Percentiles rank a stretch among this genome's conserved stretches.
Conservation (phyloP, 2,329 filamentous ascomycete species). For the Nectriaceae sp. region DNA sequence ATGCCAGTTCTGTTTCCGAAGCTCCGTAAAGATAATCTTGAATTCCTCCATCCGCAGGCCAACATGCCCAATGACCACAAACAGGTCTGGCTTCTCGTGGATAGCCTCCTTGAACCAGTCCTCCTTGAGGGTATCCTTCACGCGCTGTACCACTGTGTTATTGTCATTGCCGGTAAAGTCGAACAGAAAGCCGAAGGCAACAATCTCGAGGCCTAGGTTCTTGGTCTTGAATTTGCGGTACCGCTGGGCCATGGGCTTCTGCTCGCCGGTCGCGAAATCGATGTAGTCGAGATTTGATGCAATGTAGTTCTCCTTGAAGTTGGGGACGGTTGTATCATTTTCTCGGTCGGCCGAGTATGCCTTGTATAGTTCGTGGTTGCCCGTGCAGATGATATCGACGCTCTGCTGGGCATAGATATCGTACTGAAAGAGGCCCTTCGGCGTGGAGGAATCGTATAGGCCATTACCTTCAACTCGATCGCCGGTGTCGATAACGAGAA, state of each 20-base stretch:
- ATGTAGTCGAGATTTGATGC: slow-evolving; percentile 93
- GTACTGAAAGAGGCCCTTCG: slow-evolving; percentile 86
- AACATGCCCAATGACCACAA: slow-evolving; percentile 84
- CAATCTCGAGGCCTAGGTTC: slow-evolving; percentile 78
- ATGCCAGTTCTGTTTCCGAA: slow-evolving; percentile 75
- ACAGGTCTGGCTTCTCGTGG: slow-evolving; percentile 81
- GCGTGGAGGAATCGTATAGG: slow-evolving; percentile 84
- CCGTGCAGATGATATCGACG: slow-evolving; percentile 82
- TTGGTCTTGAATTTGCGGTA: slow-evolving; percentile 91
- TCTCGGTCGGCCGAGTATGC: slow-evolving; percentile 76
- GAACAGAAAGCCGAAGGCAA: slow-evolving; percentile 94
- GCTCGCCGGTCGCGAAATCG: slow-evolving; percentile 68
- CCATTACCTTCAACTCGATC: slow-evolving; percentile 94
- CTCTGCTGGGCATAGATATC: slow-evolving; percentile 82
- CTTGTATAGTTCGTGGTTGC: slow-evolving; percentile 95
- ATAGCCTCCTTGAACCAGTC: slow-evolving; percentile 88
- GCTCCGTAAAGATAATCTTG: slow-evolving; percentile 73
- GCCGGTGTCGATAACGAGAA: slow-evolving; percentile 93
- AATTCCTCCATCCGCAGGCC: slow-evolving; percentile 81
- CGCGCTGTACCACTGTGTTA: slow-evolving; percentile 81
- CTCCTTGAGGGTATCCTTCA: slow-evolving; percentile 79
- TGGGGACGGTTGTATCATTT: slow-evolving; percentile 76
- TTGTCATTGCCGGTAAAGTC: slow-evolving; percentile 90
- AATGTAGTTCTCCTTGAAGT: slow-evolving; percentile 79
- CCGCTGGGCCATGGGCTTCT: slow-evolving; percentile 75